phyloP scores from a whole-genome alignment of 805 yeast genomes.

The Starmera pachycereana region DNA sequence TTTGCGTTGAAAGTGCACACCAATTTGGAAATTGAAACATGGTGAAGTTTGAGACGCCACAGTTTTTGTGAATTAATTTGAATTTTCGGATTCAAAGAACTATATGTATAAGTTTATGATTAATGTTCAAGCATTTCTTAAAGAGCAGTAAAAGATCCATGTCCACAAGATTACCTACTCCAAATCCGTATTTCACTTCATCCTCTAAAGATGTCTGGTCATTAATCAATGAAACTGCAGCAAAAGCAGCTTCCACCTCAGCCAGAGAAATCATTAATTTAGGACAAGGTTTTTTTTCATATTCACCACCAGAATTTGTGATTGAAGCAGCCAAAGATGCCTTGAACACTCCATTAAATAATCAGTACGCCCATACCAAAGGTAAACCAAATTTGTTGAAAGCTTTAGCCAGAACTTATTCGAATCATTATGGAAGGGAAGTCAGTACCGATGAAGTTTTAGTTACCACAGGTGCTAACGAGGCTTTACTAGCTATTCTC shows the following conservation, averaged over 20 bases:
- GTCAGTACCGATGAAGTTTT: conserved; percentile 54
- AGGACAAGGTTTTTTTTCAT: conserved; percentile 97
- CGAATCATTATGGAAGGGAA: conserved; percentile 50
- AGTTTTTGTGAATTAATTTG: no score
- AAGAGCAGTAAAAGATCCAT: conserved; percentile 4
- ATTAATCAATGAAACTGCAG: conserved; percentile 90
- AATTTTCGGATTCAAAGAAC: no score
- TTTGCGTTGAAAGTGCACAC: no score
- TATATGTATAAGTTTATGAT: no score
- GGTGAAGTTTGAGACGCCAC: no score
- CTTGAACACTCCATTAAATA: conserved; percentile 58
- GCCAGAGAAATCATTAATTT: conserved; percentile 79
- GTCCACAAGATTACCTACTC: conserved; percentile 27
- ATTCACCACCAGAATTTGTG: conserved; percentile 93
- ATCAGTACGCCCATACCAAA: conserved; percentile 88
- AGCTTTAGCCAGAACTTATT: conserved; percentile 62
- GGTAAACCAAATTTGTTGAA: conserved; percentile 73
- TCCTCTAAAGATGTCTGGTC: conserved; percentile 91
- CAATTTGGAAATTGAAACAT: no score
- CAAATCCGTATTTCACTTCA: conserved; percentile 60
- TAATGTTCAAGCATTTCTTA: no score
- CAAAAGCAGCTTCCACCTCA: conserved; percentile 53
- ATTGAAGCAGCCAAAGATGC: conserved; percentile 73
- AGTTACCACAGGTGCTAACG: conserved; percentile 95
- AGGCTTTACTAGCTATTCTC: conserved; percentile 79